These are phyloP conservation scores for Lachancea thermotolerans DNA, from an alignment of 805 yeast species.

Conservation along the genomic window DNA sequence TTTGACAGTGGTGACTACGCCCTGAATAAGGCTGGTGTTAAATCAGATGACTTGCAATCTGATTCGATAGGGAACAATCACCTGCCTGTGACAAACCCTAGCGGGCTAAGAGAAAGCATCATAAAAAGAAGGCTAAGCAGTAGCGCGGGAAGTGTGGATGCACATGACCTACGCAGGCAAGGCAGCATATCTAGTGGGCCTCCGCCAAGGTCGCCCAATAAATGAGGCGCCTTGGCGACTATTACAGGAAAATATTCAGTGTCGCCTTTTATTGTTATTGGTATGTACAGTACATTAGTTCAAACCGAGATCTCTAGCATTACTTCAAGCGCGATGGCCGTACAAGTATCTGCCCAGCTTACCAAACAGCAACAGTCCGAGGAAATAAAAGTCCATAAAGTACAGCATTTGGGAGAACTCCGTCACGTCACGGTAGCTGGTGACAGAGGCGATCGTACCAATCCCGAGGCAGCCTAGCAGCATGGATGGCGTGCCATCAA, in stretches of 20 bases:
- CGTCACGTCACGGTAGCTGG: conserved; percentile 18
- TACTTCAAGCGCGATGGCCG: conserved; percentile 8
- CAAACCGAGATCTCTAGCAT: background rate
- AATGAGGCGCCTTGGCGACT: conserved; percentile 8
- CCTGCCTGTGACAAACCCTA: conserved; percentile 32
- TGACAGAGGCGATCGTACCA: conserved; percentile 22
- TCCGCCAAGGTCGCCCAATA: conserved; percentile 31
- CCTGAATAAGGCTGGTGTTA: conserved; percentile 61
- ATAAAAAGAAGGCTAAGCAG: conserved; percentile 31
- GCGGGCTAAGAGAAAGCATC: conserved; percentile 30
- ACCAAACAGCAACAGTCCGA: conserved; percentile 61
- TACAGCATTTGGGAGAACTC: conserved; percentile 20
- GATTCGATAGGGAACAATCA: conserved; percentile 24
- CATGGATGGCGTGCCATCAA: conserved; percentile 54
- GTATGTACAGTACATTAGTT: conserved; percentile 5
- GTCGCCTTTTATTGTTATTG: background rate
- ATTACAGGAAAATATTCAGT: background rate
- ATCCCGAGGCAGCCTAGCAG: conserved; percentile 34
- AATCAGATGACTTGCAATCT: conserved; percentile 19
- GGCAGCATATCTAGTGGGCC: conserved; percentile 34
- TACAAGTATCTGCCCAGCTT: conserved; percentile 56
- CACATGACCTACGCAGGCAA: conserved; percentile 19
- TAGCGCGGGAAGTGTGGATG: conserved; percentile 22
- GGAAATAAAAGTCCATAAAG: conserved; percentile 49
- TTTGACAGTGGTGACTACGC: conserved; percentile 95